phyloP scores from a whole-genome alignment of 164 flowering plant species.

The Stephania yunnanensis region DNA sequence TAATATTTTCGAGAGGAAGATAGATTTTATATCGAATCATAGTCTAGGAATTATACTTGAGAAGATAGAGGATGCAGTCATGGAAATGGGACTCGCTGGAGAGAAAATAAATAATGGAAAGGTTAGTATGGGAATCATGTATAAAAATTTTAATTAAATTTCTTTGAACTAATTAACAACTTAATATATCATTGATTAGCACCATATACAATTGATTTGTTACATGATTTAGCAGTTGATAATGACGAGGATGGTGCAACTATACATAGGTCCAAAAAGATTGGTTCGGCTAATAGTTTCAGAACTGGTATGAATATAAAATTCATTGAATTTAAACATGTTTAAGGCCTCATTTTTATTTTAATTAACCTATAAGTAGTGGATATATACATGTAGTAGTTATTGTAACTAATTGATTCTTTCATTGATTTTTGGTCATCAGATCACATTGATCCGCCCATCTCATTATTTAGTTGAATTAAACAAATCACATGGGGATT shows the following conservation, averaged over 20 bases:
- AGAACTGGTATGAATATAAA: constrained; percentile 47
- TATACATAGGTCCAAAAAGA: constrained; percentile 23
- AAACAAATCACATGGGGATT: constrained; percentile 76
- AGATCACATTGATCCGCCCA: constrained; percentile 84
- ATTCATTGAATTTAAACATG: too few species aligned
- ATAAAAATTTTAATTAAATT: too few species aligned
- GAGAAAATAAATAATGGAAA: constrained; percentile 58
- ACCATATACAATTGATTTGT: constrained; percentile 20
- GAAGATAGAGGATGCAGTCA: too few species aligned
- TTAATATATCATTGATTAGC: not conserved
- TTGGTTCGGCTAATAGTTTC: constrained; percentile 52
- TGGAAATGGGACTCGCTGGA: too few species aligned
- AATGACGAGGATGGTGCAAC: too few species aligned
- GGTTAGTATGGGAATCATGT: constrained; percentile 32
- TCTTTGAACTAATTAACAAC: too few species aligned
- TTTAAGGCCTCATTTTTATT: too few species aligned
- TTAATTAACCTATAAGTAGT: too few species aligned
- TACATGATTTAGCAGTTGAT: constrained; percentile 33
- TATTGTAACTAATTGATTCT: not conserved
- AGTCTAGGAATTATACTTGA: too few species aligned
- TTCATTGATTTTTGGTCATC: constrained; percentile 9
- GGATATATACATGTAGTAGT: not conserved
- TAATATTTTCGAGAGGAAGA: too few species aligned
- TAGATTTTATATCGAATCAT: too few species aligned
- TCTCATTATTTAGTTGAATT: constrained; percentile 80